Evolutionary conservation across 345 rosid species (phyloP).

Genomic region (Microcos paniculata): DNA sequence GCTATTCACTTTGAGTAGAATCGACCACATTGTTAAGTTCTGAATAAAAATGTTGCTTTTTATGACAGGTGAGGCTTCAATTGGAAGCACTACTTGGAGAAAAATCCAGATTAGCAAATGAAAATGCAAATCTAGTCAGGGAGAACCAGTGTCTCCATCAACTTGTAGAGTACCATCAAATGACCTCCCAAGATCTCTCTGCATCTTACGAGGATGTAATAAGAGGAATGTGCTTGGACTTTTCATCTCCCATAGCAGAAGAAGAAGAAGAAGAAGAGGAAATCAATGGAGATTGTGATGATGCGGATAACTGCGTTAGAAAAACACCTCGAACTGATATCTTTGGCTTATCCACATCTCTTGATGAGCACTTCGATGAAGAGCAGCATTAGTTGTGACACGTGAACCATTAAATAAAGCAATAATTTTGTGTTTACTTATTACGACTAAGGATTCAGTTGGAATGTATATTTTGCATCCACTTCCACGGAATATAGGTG

Average conservation of each 20-base stretch:
- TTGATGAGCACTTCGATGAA: conserved; percentile 43
- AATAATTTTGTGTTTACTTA: neutral
- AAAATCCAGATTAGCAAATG: conserved; percentile 85
- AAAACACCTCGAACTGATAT: conserved; percentile 15
- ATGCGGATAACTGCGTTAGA: conserved; percentile 11
- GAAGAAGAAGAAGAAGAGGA: conserved; percentile 25
- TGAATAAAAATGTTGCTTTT: neutral
- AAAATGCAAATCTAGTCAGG: conserved; percentile 70
- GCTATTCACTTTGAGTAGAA: neutral
- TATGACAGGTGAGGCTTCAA: conserved; percentile 80
- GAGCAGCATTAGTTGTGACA: conserved; percentile 9
- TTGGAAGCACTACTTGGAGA: conserved; percentile 85
- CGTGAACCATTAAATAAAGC: neutral
- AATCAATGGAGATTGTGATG: conserved; percentile 25
- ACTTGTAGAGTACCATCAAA: conserved; percentile 82
- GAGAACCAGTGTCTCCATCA: conserved; percentile 92
- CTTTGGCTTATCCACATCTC: conserved; percentile 36
- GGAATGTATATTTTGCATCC: conserved; percentile 10
- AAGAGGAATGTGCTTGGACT: conserved; percentile 71
- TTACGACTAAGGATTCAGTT: neutral
- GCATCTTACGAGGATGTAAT: conserved; percentile 65
- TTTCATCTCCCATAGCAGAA: conserved; percentile 62
- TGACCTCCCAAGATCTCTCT: conserved; percentile 77
- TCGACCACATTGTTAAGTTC: neutral
- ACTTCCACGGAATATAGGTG: neutral